Conservation (phyloP, 1,284 basidiomycete genomes). For the Macrocybe sp. region DNA sequence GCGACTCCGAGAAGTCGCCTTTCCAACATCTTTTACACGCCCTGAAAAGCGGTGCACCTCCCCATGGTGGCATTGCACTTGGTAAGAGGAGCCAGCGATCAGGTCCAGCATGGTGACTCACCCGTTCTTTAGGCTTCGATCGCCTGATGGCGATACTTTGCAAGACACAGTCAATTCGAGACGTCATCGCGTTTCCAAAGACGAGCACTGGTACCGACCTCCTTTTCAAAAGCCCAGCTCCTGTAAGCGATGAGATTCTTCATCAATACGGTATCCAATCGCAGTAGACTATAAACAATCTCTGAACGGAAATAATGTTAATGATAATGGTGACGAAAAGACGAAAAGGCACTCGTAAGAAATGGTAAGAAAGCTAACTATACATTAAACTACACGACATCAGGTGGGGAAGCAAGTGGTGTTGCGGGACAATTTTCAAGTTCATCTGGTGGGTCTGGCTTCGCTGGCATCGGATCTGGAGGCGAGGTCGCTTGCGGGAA, state of each 20-base stretch:
- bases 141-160: conserved; percentile 88
- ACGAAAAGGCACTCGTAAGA: conserved; percentile 6
- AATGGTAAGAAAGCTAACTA: conserved; percentile 9
- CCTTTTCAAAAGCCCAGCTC: conserved; percentile 83
- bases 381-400: conserved; percentile 13
- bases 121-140: conserved; percentile 72
- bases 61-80: conserved; percentile 93
- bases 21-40: conserved; percentile 87
- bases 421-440: conserved; percentile 23
- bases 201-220: conserved; percentile 80
- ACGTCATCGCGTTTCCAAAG: conserved; percentile 97
- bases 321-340: conserved; percentile 1
- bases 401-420: conserved; percentile 15
- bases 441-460: conserved; percentile 22
- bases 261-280: conserved; percentile 57
- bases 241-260: conserved; percentile 50
- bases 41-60: conserved; percentile 84
- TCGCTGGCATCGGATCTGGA: conserved; percentile 12
- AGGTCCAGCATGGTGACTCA: conserved; percentile 2
- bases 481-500: conserved; percentile 22
- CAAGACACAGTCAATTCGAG: conserved; percentile 79
- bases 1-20: conserved; percentile 63
- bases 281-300: conserved; percentile 13
- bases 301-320: conserved; percentile 14
- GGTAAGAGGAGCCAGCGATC: conserved; percentile 40